Conservation (phyloP, 495 filamentous ascomycete species). For the Pyrenula aspistea region DNA sequence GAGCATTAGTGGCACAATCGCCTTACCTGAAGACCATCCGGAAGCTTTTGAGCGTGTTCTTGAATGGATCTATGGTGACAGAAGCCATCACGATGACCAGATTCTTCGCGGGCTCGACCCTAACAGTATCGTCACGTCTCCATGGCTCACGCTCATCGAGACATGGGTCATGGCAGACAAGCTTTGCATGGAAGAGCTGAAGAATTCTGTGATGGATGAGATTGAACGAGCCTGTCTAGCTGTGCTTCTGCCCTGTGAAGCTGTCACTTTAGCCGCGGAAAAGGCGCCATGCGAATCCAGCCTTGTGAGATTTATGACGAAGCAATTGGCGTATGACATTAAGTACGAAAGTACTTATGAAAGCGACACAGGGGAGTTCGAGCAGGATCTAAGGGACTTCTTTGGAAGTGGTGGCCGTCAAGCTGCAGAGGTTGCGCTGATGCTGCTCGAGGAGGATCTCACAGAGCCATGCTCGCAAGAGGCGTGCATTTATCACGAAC, state of each 20-base stretch:
- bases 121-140: no score
- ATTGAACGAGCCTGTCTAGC: not conserved
- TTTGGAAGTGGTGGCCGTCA: no score
- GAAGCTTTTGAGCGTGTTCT: not conserved
- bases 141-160: no score
- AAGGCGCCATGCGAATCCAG: not conserved
- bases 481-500: no score
- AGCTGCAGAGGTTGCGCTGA: no score
- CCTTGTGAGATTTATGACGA: not conserved
- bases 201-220: constrained; percentile 3
- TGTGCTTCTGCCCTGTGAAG: not conserved
- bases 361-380: no score
- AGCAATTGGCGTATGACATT: not conserved
- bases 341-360: no score
- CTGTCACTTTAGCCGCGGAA: not conserved
- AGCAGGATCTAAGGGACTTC: no score
- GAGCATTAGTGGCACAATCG: not conserved
- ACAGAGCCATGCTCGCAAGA: no score
- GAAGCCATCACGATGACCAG: no score
- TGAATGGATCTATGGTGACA: constrained; percentile 1
- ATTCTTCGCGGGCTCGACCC: no score
- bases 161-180: constrained; percentile 3
- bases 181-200: not conserved
- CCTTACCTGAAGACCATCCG: constrained; percentile 3
- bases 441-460: no score